phyloP scores from a whole-genome alignment of 169 alveolate genomes.

The Cyclospora cayetanensis region DNA sequence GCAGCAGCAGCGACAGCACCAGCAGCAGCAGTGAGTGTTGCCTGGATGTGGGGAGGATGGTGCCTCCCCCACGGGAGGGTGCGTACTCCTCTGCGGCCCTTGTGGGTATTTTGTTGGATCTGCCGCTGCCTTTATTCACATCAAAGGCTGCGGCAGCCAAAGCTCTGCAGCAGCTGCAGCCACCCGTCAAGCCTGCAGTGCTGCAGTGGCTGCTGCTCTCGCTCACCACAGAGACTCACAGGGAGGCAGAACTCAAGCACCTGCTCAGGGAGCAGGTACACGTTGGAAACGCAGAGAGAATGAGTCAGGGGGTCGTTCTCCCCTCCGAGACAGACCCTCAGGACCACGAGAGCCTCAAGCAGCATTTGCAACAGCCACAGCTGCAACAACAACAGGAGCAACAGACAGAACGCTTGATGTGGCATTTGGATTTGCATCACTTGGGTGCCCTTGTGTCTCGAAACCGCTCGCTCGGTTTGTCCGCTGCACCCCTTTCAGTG shows the following conservation, averaged over 20 bases:
- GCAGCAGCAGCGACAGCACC: constrained; percentile 27
- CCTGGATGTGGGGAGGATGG: constrained; percentile 2
- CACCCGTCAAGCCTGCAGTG: constrained; percentile 19
- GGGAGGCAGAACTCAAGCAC: background rate
- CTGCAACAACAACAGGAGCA: background rate
- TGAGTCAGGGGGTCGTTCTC: background rate
- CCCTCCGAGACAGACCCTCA: background rate
- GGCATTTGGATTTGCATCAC: background rate
- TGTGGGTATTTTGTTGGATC: background rate
- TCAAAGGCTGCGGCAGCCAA: background rate
- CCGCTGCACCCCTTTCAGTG: constrained; percentile 1
- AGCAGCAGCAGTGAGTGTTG: background rate
- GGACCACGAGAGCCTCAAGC: background rate
- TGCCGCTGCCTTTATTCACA: background rate
- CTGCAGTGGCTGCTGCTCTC: constrained; percentile 13
- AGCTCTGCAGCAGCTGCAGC: constrained; percentile 33
- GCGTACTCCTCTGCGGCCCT: background rate
- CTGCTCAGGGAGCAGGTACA: background rate
- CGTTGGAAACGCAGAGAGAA: background rate
- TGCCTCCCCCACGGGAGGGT: background rate
- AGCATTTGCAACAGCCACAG: background rate
- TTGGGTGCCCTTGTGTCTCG: background rate
- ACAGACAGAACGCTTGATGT: background rate
- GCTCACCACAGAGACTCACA: background rate
- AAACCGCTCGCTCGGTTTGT: background rate